phyloP scores from a whole-genome alignment of 2,329 filamentous ascomycete species.

The Erysiphe neolycopersici region DNA sequence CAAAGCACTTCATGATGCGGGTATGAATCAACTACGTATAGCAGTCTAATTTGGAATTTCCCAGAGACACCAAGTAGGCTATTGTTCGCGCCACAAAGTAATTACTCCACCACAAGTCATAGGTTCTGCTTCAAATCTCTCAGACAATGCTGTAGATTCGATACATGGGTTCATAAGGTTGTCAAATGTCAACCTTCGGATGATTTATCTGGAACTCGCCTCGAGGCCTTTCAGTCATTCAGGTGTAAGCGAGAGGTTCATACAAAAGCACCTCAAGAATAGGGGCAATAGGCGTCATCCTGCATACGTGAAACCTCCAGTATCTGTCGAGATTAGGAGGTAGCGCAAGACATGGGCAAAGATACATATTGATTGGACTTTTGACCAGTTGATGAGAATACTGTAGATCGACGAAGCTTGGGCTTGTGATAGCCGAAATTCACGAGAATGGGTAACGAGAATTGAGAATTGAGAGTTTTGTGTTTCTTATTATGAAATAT shows the following conservation, averaged over 20 bases:
- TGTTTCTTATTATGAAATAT: not conserved
- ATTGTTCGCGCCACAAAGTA: too few species aligned
- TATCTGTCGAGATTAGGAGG: not conserved
- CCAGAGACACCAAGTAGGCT: too few species aligned
- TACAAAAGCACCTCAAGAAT: not conserved
- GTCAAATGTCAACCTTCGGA: too few species aligned
- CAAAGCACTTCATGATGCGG: too few species aligned
- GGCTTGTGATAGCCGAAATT: not conserved
- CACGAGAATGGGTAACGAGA: not conserved
- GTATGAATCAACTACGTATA: too few species aligned
- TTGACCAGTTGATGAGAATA: not conserved
- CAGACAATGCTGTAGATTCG: too few species aligned
- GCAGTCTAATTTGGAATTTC: too few species aligned
- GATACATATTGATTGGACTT: not conserved
- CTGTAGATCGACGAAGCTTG: not conserved
- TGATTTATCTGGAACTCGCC: too few species aligned
- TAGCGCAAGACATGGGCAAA: not conserved
- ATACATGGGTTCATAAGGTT: too few species aligned
- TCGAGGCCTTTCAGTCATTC: not conserved
- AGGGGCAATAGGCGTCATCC: not conserved
- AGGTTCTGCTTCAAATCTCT: too few species aligned
- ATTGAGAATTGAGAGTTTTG: not conserved
- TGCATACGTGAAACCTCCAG: not conserved
- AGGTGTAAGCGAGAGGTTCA: not conserved
- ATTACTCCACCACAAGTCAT: too few species aligned